A percentile compares a stretch with the other conserved stretches of the same genome.
Evolutionary conservation across 2,329 filamentous ascomycete species (phyloP).

Genomic region (Aureobasidium vineae): DNA sequence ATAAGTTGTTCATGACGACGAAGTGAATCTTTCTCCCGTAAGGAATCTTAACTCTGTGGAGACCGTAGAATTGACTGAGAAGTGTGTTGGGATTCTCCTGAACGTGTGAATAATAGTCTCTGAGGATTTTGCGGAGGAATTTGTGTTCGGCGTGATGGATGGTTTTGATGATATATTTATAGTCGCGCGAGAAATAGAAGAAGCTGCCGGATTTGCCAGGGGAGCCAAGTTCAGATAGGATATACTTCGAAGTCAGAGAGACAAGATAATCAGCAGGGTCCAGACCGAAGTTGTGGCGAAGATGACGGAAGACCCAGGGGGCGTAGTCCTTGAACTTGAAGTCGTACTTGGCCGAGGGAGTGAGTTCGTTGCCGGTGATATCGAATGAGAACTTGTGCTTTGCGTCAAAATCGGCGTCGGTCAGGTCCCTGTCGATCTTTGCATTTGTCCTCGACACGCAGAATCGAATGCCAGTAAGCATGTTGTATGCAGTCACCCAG

Average conservation of each 20-base stretch:
- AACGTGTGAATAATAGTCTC: slow-evolving; percentile 92
- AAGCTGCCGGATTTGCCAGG: slow-evolving; percentile 98
- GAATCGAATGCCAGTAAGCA: slow-evolving; percentile 98
- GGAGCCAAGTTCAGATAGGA: slow-evolving; percentile 92
- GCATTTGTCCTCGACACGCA: slow-evolving; percentile 95
- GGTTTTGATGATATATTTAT: slow-evolving; percentile 99
- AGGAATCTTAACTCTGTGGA: slow-evolving; percentile 96
- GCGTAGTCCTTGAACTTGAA: slow-evolving; percentile 99
- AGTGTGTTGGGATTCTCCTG: slow-evolving; percentile 92
- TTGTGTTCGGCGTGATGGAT: slow-evolving; percentile 96
- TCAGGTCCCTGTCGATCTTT: slow-evolving; percentile 88
- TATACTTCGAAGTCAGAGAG: slow-evolving; percentile 98
- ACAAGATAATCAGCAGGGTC: slow-evolving; percentile 98
- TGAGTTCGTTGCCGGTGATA: slow-evolving; percentile 95
- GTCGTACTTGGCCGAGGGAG: slow-evolving; percentile 97
- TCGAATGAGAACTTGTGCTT: slow-evolving; percentile 99
- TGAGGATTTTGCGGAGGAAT: slow-evolving; percentile 77
- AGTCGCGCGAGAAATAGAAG: slow-evolving; percentile 99
- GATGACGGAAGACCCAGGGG: slow-evolving; percentile 97
- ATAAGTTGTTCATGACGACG: slow-evolving; percentile 99
- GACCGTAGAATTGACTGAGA: slow-evolving; percentile 94
- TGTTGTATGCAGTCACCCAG: slow-evolving; percentile 98
- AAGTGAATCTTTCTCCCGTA: slow-evolving; percentile 99
- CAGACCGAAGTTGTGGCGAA: slow-evolving; percentile 81
- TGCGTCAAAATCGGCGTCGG: slow-evolving; percentile 85